Base-by-base conservation (phyloP, 768 basidiomycete genomes). In the Tulasnella sp. region DNA sequence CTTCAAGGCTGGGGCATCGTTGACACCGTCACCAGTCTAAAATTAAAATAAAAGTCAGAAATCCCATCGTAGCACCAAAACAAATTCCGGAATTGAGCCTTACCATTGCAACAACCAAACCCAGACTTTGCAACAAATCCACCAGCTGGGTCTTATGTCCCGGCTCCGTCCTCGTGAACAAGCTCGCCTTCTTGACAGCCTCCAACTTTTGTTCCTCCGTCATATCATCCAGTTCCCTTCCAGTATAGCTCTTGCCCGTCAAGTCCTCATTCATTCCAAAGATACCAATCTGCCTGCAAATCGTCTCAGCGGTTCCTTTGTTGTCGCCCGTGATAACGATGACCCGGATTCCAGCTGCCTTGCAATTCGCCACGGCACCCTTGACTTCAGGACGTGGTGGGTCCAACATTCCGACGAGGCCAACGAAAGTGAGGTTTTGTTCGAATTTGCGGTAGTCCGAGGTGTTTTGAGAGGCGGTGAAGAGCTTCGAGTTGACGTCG, bases 271-370 rank as follows among this genome's bases (percentile, higher is more conserved):
- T 82, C 78, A 89, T 87, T 52, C 85, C 90, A 81, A 99, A 97
- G 79, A 99, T 94, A 3, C 97, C 96, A 83, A 99, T 96, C 83
- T 96, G 92, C 77, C 94, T 86, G 83, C 96, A 98, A 80, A 99
- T 98, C 37, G 96, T 94, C 86, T 98, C 97, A 64, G 96, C 97
- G 25, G 97, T 99, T 78, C 92, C 91, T 85, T 96, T 96, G 85
- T 97, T 98, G 84, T 99, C 97, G 54, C 97, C 97, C 3, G 97
- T 99, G 82, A 99, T 97, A 81, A 97, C 97, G 80, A 99, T 90
- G 67, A 98, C 95, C 49, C 96, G 89, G 79, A 99, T 97, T 19
- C 97, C 97, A 9, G 96, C 97, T 19, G 93, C 91, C 79, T 86
- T 90, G 85, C 96, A 98, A 82, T 93, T 94, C 40, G 91, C 92